Evolutionary conservation across 129 eudicot genomes (phyloP), one percentile per base, ranked within the genome.

Genomic region (Silybum marianum): DNA sequence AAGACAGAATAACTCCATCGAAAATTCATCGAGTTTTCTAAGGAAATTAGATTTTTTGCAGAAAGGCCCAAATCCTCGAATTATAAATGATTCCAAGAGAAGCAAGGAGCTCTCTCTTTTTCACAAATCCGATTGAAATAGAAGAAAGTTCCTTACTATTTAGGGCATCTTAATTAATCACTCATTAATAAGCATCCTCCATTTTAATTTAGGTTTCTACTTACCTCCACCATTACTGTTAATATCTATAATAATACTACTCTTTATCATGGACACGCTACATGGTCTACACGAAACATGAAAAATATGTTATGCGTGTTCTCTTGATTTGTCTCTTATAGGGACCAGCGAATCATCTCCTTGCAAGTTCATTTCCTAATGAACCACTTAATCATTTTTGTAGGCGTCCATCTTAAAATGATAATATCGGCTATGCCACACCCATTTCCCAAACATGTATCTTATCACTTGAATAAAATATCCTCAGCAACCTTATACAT

Each of bases 151-250:
- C 24, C 21, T 32, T 48, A 24, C 51, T 46, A 28, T 28, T 69
- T 18, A n/a, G 76, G 34, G 82, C 58, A 70, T 69, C 83, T 69
- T 28, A 32, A 67, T 69, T 48, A 42, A 30, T 71, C 25, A 58
- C 44, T 69, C 73, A 26, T 39, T 39, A 51, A 51, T 51, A 51
- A 51, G 63, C 63, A 51, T 16, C 63, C n/a, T 51, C 63, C 63
- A 51, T 51, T 51, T 16, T 51, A 18, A 51, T 18, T 51, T 51
- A 51, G 21, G 63, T 16, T 16, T 51, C 63, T 51, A 51, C 63
- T 51, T 51, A 16, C 63, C 63, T 51, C 63, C 63, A 51, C 63
- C 63, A 51, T 51, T 51, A 16, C 63, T 16, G 63, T 51, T 16
- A 51, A 51, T 51, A 51, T 16, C 21, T 51, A 51, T 18, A 16